Evolutionary conservation across 169 alveolate species (phyloP), one percentile per base, ranked within the genome.

Genomic region (Toxoplasma gondii): DNA sequence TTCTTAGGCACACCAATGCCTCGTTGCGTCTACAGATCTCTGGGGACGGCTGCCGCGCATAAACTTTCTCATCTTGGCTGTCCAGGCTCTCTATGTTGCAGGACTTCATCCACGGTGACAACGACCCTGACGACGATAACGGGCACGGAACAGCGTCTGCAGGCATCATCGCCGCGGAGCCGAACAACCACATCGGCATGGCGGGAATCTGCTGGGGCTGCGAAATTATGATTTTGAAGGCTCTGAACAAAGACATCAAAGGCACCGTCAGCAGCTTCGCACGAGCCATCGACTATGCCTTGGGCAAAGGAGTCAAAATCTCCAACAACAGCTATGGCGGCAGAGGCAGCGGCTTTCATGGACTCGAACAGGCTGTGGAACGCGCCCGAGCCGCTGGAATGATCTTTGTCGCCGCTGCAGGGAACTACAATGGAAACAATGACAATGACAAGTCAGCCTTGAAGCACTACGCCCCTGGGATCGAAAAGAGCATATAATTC

Each of bases 131-230:
- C 86, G 97, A 96, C 78, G 96, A 96, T 74, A 96, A 95, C 91
- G 97, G 97, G 29, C 97, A 96, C 88, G 97, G 97, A 24, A 96
- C 97, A 0, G 97, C 96, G 45, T 91, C 96, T 43, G 96, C 97
- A 0, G 97, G 97, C 10, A 94, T 96, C 92, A 95, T 96, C 49
- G 96, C 97, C 27, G 97, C 97, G 10, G 95, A 93, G 91, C 96
- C 97, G 34, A 95, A 96, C 92, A 96, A 90, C 64, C 91, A 92
- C 31, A 91, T 95, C 27, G 97, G 97, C 19, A 94, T 96, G 69
- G 92, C 97, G 19, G 97, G 97, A n/a, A 94, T 96, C 41, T 96
- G 97, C 93, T 94, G 96, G 97, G 94, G 94, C 78, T 96, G 97
- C 82, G 93, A 95, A 41, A 90, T 96, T 78, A 94, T 95, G 96